Conservation (phyloP, 129 eudicot species). For the Artemisia tridentata region DNA sequence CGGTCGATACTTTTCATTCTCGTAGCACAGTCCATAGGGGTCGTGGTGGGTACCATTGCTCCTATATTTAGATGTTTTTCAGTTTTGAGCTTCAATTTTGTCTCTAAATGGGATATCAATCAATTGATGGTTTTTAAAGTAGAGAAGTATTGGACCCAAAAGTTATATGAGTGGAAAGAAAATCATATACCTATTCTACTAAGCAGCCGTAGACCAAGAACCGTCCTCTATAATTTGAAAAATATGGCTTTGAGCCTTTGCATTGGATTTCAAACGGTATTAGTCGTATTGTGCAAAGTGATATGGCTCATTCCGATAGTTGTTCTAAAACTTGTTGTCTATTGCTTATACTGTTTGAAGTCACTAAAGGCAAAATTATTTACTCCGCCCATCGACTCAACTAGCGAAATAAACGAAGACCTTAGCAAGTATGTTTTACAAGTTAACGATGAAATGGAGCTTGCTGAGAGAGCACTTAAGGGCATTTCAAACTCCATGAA, state of each 20-base stretch:
- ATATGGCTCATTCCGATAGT: conserved; percentile 6
- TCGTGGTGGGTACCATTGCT: conserved; percentile 9
- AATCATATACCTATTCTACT: conserved; percentile 5
- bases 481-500: conserved; percentile 8
- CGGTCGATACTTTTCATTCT: background rate
- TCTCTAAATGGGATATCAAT: background rate
- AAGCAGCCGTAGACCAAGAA: background rate
- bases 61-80: conserved; percentile 1
- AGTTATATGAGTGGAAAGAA: conserved; percentile 18
- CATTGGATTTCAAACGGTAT: conserved; percentile 12
- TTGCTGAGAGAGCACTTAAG: background rate
- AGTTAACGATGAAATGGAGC: background rate
- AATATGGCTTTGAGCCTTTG: background rate
- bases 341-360: background rate
- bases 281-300: conserved; percentile 18
- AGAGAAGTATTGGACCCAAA: conserved; percentile 29
- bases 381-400: background rate
- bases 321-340: background rate
- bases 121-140: background rate
- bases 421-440: background rate
- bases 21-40: background rate
- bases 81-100: background rate
- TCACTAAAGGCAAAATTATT: background rate
- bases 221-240: background rate
- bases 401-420: background rate